Evolutionary conservation across 768 basidiomycete species (phyloP).

Genomic region (Lentinula sp.): DNA sequence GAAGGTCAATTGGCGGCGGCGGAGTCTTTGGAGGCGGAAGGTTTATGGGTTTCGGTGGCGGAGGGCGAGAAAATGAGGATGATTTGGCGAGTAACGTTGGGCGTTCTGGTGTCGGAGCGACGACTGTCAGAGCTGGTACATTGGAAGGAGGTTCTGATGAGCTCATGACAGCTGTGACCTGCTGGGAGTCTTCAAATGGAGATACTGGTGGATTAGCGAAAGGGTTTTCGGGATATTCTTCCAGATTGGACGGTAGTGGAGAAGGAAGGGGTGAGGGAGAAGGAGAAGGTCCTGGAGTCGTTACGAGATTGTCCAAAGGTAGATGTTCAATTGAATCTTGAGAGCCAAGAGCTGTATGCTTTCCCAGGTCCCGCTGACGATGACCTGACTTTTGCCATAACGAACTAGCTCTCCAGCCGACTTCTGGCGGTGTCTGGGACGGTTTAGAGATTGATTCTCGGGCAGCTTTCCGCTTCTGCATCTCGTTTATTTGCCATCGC

Average conservation of each 20-base stretch:
- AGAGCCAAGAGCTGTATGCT: constrained; percentile 42
- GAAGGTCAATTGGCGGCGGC: constrained; percentile 35
- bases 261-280: constrained; percentile 25
- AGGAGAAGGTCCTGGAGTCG: constrained; percentile 13
- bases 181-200: constrained; percentile 39
- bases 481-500: constrained; percentile 74
- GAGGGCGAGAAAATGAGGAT: constrained; percentile 21
- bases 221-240: constrained; percentile 30
- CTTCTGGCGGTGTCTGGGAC: constrained; percentile 32
- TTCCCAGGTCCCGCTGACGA: constrained; percentile 25
- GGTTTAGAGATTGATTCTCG: constrained; percentile 40
- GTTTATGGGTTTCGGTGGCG: constrained; percentile 52
- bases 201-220: constrained; percentile 43
- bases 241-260: constrained; percentile 22
- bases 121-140: neutral
- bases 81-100: constrained; percentile 19
- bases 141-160: constrained; percentile 13
- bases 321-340: constrained; percentile 48
- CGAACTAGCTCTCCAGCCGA: constrained; percentile 53
- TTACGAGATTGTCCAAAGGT: constrained; percentile 47
- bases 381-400: constrained; percentile 43
- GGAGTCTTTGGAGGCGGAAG: constrained; percentile 58
- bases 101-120: constrained; percentile 12
- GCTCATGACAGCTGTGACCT: constrained; percentile 16
- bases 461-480: constrained; percentile 66